Percentiles rank a stretch among this genome's conserved stretches.
Evolutionary conservation across 2,329 filamentous ascomycete species (phyloP).

Genomic region (Didymella glomerata): DNA sequence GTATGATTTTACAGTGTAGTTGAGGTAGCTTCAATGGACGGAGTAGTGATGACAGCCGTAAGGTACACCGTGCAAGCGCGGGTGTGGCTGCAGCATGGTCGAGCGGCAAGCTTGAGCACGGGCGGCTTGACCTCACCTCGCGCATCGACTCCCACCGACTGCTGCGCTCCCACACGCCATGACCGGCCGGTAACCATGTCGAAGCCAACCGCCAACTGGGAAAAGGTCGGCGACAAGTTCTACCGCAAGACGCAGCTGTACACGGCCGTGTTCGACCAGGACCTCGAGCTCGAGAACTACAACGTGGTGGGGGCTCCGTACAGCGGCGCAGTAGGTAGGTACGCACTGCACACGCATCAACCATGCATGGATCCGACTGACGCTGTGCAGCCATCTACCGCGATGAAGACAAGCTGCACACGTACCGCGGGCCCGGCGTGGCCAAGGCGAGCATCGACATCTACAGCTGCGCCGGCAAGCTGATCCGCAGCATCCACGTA

Average conservation of each 20-base stretch:
- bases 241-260: conserved; percentile 96
- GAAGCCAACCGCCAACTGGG: conserved; percentile 88
- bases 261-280: conserved; percentile 89
- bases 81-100: conserved; percentile 15
- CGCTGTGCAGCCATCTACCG: conserved; percentile 76
- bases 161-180: conserved; percentile 16
- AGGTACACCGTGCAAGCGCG: not conserved
- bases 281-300: conserved; percentile 95
- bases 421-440: conserved; percentile 75
- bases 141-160: conserved; percentile 5
- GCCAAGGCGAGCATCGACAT: conserved; percentile 89
- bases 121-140: conserved; percentile 21
- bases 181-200: conserved; percentile 43
- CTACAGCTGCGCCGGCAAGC: conserved; percentile 90
- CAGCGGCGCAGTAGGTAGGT: conserved; percentile 86
- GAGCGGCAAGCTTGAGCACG: conserved; percentile 21
- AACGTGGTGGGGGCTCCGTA: conserved; percentile 90
- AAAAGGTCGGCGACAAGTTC: conserved; percentile 89
- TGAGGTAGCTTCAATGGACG: conserved; percentile 14
- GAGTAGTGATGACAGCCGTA: too few relatives aligned
- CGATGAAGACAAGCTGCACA: conserved; percentile 83
- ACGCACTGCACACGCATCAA: conserved; percentile 8
- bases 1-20: conserved; percentile 15
- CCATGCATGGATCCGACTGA: not conserved
- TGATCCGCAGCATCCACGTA: conserved; percentile 75